Percentiles rank a stretch among this genome's conserved stretches.
These are phyloP conservation scores for Rutstroemia sp. DNA, from an alignment of 2,329 filamentous ascomycete genomes.

Conservation along the genomic window DNA sequence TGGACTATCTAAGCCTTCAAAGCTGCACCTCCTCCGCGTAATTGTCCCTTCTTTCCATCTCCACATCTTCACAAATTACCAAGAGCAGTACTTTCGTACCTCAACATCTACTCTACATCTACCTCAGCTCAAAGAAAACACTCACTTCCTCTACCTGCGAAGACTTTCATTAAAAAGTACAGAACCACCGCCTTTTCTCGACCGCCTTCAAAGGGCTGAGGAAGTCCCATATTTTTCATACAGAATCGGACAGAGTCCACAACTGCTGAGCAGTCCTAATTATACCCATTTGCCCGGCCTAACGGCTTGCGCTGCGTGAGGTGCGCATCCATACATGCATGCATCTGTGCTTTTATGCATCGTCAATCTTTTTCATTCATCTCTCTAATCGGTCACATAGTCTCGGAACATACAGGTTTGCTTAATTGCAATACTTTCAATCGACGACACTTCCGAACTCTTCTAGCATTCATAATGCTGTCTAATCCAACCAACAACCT, in stretches of 20 bases:
- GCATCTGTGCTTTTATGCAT: background rate
- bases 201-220: slow-evolving; percentile 20
- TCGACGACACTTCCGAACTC: slow-evolving; percentile 59
- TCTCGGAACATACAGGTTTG: slow-evolving; percentile 44
- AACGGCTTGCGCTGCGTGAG: slow-evolving; percentile 81
- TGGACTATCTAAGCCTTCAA: slow-evolving; percentile 7
- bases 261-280: slow-evolving; percentile 41
- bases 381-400: slow-evolving; percentile 25
- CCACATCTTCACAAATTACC: slow-evolving; percentile 3
- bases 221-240: slow-evolving; percentile 18
- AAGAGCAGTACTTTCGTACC: background rate
- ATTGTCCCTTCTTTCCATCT: background rate
- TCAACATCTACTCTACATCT: background rate
- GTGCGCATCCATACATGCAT: slow-evolving; percentile 36
- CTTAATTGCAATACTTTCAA: slow-evolving; percentile 40
- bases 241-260: slow-evolving; percentile 33
- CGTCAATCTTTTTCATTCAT: background rate
- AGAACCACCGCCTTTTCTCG: background rate
- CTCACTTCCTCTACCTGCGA: slow-evolving; percentile 2
- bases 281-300: slow-evolving; percentile 57
- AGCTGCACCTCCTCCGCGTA: background rate
- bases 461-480: slow-evolving; percentile 68
- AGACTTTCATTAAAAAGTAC: slow-evolving; percentile 3
- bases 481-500: slow-evolving; percentile 66
- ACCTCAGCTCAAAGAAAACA: background rate